phyloP scores from a whole-genome alignment of 768 basidiomycete species.

The Mycena indigotica region DNA sequence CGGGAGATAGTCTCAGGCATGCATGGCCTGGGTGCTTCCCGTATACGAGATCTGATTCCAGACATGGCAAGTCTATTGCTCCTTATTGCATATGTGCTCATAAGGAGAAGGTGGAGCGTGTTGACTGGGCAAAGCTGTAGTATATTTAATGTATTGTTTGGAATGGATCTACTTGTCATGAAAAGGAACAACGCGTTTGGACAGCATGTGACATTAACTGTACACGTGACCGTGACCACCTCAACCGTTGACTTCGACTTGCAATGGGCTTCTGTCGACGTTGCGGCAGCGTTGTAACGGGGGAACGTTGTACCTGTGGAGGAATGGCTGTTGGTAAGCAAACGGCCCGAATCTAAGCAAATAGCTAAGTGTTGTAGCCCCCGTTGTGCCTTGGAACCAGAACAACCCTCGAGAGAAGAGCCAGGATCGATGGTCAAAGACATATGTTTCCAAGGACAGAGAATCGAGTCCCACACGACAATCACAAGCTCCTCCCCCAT shows the following conservation, averaged over 20 bases:
- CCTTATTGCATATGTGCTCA: neutral
- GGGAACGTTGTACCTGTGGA: slow-evolving; percentile 77
- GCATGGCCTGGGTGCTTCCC: slow-evolving; percentile 72
- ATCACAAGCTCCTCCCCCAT: too few species aligned
- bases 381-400: slow-evolving; percentile 68
- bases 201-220: neutral
- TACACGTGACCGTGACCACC: neutral
- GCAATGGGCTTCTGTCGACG: slow-evolving; percentile 83
- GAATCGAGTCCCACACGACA: slow-evolving; percentile 44
- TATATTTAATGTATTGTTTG: slow-evolving; percentile 5
- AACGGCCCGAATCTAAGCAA: slow-evolving; percentile 8
- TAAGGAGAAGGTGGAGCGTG: slow-evolving; percentile 56
- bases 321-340: slow-evolving; percentile 76
- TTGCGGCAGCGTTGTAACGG: slow-evolving; percentile 80
- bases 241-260: neutral
- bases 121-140: slow-evolving; percentile 62
- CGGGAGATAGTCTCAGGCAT: slow-evolving; percentile 79
- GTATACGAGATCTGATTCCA: slow-evolving; percentile 65
- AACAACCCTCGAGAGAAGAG: slow-evolving; percentile 40
- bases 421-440: slow-evolving; percentile 79
- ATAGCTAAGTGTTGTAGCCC: slow-evolving; percentile 44
- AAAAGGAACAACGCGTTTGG: neutral
- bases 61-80: slow-evolving; percentile 59
- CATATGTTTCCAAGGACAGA: slow-evolving; percentile 63
- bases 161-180: slow-evolving; percentile 33